Evolutionary conservation across 2,329 filamentous ascomycete species (phyloP).

Genomic region (Ramichloridium luteum): DNA sequence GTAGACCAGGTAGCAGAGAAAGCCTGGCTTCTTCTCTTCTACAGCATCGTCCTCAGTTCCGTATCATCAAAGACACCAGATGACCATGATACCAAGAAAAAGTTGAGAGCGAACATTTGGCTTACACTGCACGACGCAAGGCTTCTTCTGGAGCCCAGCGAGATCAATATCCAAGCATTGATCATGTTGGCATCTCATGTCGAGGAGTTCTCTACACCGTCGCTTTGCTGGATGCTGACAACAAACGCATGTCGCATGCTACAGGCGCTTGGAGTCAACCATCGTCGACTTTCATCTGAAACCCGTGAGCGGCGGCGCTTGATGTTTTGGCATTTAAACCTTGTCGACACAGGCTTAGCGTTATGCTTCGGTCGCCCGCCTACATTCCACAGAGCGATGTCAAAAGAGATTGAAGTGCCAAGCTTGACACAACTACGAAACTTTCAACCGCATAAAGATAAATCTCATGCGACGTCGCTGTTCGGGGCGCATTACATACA

Average conservation of each 20-base stretch:
- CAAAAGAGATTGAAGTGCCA: slow-evolving; percentile 10
- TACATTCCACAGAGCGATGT: slow-evolving; percentile 12
- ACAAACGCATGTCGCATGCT: slow-evolving; percentile 17
- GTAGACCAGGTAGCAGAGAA: slow-evolving; percentile 9
- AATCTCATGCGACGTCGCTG: slow-evolving; percentile 3
- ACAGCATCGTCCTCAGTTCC: slow-evolving; percentile 13
- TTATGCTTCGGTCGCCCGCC: slow-evolving; percentile 15
- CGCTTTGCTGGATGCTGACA: slow-evolving; percentile 16
- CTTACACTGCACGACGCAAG: slow-evolving; percentile 17
- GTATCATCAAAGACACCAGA: slow-evolving; percentile 5
- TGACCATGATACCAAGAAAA: slow-evolving; percentile 7
- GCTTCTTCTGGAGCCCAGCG: slow-evolving; percentile 14
- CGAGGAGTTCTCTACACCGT: slow-evolving; percentile 16
- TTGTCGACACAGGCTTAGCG: slow-evolving; percentile 14
- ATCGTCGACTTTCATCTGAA: slow-evolving; percentile 8
- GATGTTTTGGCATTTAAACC: slow-evolving; percentile 16
- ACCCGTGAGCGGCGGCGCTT: slow-evolving; percentile 11
- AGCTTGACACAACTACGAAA: slow-evolving; percentile 11
- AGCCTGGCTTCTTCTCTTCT: slow-evolving; percentile 18
- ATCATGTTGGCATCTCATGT: slow-evolving; percentile 13
- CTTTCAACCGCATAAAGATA: slow-evolving; percentile 7
- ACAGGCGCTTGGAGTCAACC: slow-evolving; percentile 13
- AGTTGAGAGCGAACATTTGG: slow-evolving; percentile 15
- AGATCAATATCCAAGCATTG: slow-evolving; percentile 15
- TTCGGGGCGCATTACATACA: slow-evolving; percentile 15